Conservation (phyloP, 2,329 filamentous ascomycete genomes). For the Clarireedia hainanense region DNA sequence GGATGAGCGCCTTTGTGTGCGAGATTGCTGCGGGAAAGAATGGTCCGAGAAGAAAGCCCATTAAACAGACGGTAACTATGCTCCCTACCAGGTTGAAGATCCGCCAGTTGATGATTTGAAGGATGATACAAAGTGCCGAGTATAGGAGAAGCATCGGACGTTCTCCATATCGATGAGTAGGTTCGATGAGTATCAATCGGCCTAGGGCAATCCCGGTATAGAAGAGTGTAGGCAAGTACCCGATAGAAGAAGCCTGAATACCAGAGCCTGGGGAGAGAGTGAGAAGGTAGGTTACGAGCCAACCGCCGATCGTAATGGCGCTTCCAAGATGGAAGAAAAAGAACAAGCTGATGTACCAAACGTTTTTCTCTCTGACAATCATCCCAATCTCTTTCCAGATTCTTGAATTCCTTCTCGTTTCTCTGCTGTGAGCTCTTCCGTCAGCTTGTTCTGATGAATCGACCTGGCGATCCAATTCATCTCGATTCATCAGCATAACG, state of each 20-base stretch:
- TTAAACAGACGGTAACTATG: slow-evolving; percentile 43
- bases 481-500: not conserved
- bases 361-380: slow-evolving; percentile 36
- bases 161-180: slow-evolving; percentile 51
- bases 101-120: slow-evolving; percentile 55
- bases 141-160: slow-evolving; percentile 50
- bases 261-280: not conserved
- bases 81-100: slow-evolving; percentile 40
- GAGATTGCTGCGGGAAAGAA: slow-evolving; percentile 46
- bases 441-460: not conserved
- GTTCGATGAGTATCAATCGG: slow-evolving; percentile 48
- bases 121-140: slow-evolving; percentile 39
- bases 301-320: slow-evolving; percentile 44
- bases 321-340: slow-evolving; percentile 57
- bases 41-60: slow-evolving; percentile 51
- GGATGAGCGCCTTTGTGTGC: not conserved
- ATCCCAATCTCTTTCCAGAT: slow-evolving; percentile 38
- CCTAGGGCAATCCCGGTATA: slow-evolving; percentile 51
- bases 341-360: slow-evolving; percentile 54
- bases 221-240: slow-evolving; percentile 54
- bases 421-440: not conserved
- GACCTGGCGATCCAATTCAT: not conserved
- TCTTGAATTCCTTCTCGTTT: slow-evolving; percentile 22
- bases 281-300: slow-evolving; percentile 55
- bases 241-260: slow-evolving; percentile 32